phyloP scores from a whole-genome alignment of 441 rosid genomes.

The Omphalea diandra region DNA sequence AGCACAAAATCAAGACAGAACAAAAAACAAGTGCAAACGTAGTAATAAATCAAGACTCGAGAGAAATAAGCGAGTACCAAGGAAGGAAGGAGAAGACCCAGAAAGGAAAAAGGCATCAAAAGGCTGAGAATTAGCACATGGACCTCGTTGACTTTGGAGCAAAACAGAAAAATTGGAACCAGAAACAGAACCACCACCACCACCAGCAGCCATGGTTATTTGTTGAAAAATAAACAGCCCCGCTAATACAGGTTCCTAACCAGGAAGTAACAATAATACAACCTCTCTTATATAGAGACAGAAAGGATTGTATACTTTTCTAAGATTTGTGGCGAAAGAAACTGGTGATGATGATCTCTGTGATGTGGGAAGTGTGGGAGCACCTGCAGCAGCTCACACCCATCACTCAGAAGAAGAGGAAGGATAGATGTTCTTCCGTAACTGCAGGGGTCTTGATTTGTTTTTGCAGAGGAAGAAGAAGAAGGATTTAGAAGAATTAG shows the following conservation, averaged over 20 bases:
- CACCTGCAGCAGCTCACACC: conserved; percentile 56
- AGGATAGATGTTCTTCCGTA: conserved; percentile 4
- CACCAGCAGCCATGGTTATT: conserved; percentile 47
- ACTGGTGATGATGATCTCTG: conserved; percentile 76
- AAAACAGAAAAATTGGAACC: conserved; percentile 39
- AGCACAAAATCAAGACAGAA: not conserved
- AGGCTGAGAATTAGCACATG: conserved; percentile 35
- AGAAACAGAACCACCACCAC: conserved; percentile 27
- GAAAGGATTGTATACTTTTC: too few relatives aligned
- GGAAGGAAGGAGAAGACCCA: conserved; percentile 48
- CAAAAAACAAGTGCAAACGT: not conserved
- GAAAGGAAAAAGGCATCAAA: conserved; percentile 47
- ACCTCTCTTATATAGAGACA: too few relatives aligned
- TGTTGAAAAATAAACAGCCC: not conserved
- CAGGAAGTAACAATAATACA: too few relatives aligned
- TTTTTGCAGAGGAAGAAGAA: too few relatives aligned
- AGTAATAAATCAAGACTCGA: too few relatives aligned
- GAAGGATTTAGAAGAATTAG: too few relatives aligned
- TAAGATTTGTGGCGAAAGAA: conserved; percentile 71
- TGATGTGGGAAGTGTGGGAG: conserved; percentile 71
- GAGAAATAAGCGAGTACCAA: conserved; percentile 33
- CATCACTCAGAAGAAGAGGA: conserved; percentile 50
- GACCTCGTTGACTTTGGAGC: conserved; percentile 39
- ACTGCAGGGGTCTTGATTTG: too few relatives aligned
- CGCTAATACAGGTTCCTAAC: conserved; percentile 12